These are phyloP conservation scores for Xerocomellus dryophilus DNA, from an alignment of 768 basidiomycete species.

Conservation along the genomic window DNA sequence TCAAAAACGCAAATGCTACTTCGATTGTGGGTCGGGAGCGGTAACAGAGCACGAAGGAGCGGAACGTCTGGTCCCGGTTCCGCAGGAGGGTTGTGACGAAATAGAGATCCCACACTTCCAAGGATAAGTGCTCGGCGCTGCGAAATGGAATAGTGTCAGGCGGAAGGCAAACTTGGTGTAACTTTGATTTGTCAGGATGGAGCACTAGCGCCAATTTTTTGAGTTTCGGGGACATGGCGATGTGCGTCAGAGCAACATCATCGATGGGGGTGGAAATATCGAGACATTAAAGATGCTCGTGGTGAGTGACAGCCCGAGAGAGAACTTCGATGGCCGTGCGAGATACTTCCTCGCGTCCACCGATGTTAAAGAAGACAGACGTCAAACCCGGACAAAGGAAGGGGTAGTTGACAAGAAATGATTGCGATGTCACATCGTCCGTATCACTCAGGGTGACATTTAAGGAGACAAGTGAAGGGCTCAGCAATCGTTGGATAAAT, in stretches of 20 bases:
- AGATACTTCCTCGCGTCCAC: not conserved
- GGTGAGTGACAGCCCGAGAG: not conserved
- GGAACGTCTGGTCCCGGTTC: not conserved
- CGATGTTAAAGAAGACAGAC: not conserved
- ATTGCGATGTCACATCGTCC: not conserved
- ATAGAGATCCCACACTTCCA: not conserved
- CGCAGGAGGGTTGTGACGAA: conserved; percentile 1
- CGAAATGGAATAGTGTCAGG: not conserved
- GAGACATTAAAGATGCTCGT: not conserved
- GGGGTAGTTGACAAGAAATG: not conserved
- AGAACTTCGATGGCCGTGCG: not conserved
- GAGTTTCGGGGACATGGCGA: not conserved
- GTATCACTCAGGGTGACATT: not conserved
- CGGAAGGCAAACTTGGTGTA: not conserved
- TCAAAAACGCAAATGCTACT: not conserved
- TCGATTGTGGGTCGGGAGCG: not conserved
- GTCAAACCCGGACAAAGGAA: not conserved
- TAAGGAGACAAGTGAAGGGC: not conserved
- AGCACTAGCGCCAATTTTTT: not conserved
- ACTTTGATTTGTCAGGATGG: not conserved
- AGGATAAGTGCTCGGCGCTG: not conserved
- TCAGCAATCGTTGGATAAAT: not conserved
- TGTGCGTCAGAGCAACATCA: not conserved
- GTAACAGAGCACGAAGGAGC: not conserved
- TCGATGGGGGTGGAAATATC: not conserved